phyloP scores from a whole-genome alignment of 148 eudicot genomes.

The Rhododendron kiyosumense region DNA sequence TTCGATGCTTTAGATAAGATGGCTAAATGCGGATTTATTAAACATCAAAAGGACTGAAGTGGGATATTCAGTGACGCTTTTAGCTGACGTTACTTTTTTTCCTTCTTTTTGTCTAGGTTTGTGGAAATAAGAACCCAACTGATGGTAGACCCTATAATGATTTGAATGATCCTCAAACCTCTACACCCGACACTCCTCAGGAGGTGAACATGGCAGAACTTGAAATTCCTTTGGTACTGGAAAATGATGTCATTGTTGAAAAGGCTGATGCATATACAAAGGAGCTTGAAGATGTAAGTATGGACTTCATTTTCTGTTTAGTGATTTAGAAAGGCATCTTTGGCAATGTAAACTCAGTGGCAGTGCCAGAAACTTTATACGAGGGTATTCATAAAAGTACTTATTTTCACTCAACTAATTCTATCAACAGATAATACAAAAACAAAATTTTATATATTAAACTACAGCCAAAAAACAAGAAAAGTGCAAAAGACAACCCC shows the following conservation, averaged over 20 bases:
- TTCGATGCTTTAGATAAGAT: not conserved
- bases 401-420: not conserved
- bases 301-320: not conserved
- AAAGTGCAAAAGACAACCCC: no score
- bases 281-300: constrained; percentile 78
- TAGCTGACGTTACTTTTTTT: not conserved
- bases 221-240: constrained; percentile 30
- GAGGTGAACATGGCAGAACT: constrained; percentile 34
- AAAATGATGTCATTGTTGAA: constrained; percentile 53
- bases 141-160: constrained; percentile 21
- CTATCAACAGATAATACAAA: not conserved
- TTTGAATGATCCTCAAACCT: constrained; percentile 13
- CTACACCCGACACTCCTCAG: constrained; percentile 25
- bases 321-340: not conserved
- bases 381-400: not conserved
- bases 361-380: not conserved
- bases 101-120: constrained; percentile 33
- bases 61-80: not conserved
- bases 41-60: not conserved
- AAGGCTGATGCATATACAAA: constrained; percentile 77
- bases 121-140: constrained; percentile 14
- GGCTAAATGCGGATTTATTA: not conserved
- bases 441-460: no score
- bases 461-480: not conserved
- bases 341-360: not conserved